Conservation (phyloP, 2,329 filamentous ascomycete species). For the Dactylonectria estremocensis region DNA sequence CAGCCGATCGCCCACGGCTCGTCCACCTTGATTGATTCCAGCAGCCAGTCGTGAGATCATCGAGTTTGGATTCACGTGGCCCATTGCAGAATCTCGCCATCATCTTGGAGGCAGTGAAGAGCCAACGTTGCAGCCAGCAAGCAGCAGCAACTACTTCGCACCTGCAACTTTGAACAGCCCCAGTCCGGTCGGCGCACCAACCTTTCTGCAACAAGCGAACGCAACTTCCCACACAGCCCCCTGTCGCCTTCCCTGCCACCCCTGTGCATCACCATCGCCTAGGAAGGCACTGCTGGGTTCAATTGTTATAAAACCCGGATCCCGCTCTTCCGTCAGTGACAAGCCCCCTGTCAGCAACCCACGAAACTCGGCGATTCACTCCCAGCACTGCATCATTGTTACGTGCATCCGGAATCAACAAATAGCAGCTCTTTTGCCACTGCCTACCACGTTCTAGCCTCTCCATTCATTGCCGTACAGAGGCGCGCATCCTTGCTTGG, state of each 20-base stretch:
- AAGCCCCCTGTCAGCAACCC: slow-evolving; percentile 10
- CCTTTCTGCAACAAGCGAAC: not conserved
- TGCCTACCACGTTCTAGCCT: not conserved
- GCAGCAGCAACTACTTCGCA: too few species aligned
- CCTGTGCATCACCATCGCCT: not conserved
- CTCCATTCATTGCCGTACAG: not conserved
- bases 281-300: not conserved
- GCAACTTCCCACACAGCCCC: not conserved
- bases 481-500: not conserved
- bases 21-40: not conserved
- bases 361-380: not conserved
- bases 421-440: not conserved
- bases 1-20: not conserved
- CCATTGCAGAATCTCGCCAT: not conserved
- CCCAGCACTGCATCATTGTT: not conserved
- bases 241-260: not conserved
- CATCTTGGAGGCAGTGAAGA: not conserved
- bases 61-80: not conserved
- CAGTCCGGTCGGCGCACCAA: not conserved
- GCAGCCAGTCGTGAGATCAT: not conserved
- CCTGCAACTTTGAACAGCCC: not conserved
- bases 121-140: not conserved
- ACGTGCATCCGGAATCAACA: not conserved
- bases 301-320: slow-evolving; percentile 9
- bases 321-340: slow-evolving; percentile 11